These are phyloP conservation scores for Chytriomyces sp. DNA, from an alignment of 192 early-diverging fungal genomes.

Conservation along the genomic window DNA sequence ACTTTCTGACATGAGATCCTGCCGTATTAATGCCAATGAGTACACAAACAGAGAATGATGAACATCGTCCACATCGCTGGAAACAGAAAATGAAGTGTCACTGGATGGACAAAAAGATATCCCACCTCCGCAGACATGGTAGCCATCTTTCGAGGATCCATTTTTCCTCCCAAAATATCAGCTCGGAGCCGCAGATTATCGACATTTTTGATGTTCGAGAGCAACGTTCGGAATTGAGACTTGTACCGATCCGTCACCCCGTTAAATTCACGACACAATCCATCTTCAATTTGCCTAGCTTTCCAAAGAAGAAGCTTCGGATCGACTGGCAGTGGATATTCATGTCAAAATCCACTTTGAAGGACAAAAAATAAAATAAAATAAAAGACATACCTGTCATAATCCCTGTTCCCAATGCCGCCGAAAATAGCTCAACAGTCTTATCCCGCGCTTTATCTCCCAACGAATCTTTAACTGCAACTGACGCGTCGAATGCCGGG, in stretches of 20 bases:
- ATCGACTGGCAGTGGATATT: conserved; percentile 2
- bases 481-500: conserved; percentile 8
- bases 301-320: conserved; percentile 20
- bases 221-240: conserved; percentile 32
- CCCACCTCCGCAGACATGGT: conserved; percentile 29
- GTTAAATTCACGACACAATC: conserved; percentile 14
- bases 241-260: conserved; percentile 33
- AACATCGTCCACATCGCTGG: too few species aligned
- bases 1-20: conserved; percentile 94
- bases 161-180: conserved; percentile 17
- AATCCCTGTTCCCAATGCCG: conserved; percentile 24
- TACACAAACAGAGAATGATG: too few species aligned
- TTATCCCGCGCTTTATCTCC: conserved; percentile 34
- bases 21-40: not conserved
- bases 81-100: not conserved
- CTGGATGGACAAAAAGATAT: not conserved
- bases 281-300: conserved; percentile 31
- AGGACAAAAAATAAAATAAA: not conserved
- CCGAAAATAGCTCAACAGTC: conserved; percentile 25
- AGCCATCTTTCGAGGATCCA: conserved; percentile 10
- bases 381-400: conserved; percentile 3
- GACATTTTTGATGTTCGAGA: conserved; percentile 32
- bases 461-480: not conserved
- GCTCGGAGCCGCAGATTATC: conserved; percentile 29
- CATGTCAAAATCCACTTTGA: not conserved